phyloP scores from a whole-genome alignment of 805 yeast species.

The Pichia membranifaciens region DNA sequence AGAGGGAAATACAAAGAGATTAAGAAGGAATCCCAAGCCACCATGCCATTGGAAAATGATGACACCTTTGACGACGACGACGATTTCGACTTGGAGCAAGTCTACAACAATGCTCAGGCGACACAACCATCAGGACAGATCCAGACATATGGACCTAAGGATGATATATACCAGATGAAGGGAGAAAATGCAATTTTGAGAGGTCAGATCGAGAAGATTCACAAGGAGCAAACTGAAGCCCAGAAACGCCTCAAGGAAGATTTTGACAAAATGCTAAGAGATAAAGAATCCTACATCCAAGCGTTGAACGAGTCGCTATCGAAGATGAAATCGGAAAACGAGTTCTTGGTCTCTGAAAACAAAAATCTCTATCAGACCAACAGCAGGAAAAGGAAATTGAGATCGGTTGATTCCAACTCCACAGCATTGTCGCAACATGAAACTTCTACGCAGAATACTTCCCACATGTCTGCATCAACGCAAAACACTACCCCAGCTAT shows the following conservation, averaged over 20 bases:
- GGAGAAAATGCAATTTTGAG: conserved; percentile 82
- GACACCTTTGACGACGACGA: conserved; percentile 12
- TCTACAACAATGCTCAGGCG: conserved; percentile 3
- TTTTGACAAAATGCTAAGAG: conserved; percentile 18
- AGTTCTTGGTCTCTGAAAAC: conserved; percentile 47
- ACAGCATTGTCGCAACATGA: neutral
- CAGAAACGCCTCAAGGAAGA: conserved; percentile 33
- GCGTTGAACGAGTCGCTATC: conserved; percentile 32
- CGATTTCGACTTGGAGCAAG: conserved; percentile 8
- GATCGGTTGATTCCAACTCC: conserved; percentile 4
- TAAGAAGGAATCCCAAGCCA: neutral
- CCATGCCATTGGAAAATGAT: conserved; percentile 3
- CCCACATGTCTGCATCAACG: conserved; percentile 4
- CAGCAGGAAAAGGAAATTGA: conserved; percentile 22
- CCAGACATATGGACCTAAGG: neutral
- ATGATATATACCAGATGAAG: conserved; percentile 42
- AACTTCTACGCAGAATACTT: neutral
- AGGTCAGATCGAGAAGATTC: conserved; percentile 49
- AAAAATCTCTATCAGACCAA: conserved; percentile 27
- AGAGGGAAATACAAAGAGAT: too few relatives aligned
- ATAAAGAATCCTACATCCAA: conserved; percentile 21
- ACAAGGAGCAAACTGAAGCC: conserved; percentile 32
- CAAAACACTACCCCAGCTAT: conserved; percentile 2
- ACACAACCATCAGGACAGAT: conserved; percentile 1
- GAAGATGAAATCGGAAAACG: conserved; percentile 47